Conservation (phyloP, 2,329 filamentous ascomycete species). For the Apiospora sp. region DNA sequence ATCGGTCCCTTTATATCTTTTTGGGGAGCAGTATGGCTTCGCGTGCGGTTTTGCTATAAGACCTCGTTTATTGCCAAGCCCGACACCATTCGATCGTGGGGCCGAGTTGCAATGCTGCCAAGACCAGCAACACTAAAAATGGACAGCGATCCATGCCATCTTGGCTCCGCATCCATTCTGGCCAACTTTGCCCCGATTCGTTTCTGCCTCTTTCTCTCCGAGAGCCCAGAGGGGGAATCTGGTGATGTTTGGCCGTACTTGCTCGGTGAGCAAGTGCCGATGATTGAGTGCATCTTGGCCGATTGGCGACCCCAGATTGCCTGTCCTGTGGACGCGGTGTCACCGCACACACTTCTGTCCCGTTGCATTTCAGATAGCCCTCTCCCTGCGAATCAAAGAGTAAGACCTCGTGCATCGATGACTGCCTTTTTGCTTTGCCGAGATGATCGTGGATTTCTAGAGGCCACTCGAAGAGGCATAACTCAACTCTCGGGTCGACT, state of each 20-base stretch:
- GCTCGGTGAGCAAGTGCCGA: background rate
- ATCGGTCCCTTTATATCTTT: background rate
- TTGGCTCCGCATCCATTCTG: background rate
- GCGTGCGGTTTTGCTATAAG: background rate
- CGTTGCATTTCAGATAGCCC: background rate
- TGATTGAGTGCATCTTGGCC: background rate
- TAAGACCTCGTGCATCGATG: background rate
- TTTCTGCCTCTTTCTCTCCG: background rate
- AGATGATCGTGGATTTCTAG: background rate
- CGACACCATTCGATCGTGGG: background rate
- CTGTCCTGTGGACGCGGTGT: background rate
- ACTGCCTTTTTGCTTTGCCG: background rate
- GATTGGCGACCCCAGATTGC: conserved; percentile 16
- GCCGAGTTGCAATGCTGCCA: background rate
- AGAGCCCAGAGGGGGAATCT: background rate
- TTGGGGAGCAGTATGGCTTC: background rate
- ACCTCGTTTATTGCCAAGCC: background rate
- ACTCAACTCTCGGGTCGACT: background rate
- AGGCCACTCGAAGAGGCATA: background rate
- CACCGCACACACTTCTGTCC: background rate
- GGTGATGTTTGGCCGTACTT: background rate
- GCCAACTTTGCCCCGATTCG: background rate
- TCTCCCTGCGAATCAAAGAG: background rate
- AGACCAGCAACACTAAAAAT: background rate
- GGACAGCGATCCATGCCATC: background rate